Percentiles rank a stretch among this genome's conserved stretches.
phyloP scores from a whole-genome alignment of 495 filamentous ascomycete species.

The Trypethelium eluteriae region DNA sequence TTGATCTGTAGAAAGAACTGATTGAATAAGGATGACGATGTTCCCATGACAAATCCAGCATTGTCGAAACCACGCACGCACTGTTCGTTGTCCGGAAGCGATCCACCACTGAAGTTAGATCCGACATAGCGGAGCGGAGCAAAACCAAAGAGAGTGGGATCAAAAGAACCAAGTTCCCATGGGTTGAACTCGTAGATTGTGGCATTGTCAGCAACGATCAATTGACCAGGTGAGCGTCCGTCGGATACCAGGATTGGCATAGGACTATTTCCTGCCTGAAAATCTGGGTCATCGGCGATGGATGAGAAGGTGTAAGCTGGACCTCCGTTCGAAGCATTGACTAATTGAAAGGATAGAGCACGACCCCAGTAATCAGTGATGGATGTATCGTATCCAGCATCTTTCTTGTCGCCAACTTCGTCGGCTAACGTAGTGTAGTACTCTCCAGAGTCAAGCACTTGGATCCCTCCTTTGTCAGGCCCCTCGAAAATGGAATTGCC shows the following conservation, averaged over 20 bases:
- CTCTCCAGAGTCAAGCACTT: slow-evolving; percentile 40
- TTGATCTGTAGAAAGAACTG: slow-evolving; percentile 54
- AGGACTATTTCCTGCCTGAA: slow-evolving; percentile 62
- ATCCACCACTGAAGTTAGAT: slow-evolving; percentile 66
- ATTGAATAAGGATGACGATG: slow-evolving; percentile 88
- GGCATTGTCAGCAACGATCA: slow-evolving; percentile 61
- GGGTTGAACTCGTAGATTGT: slow-evolving; percentile 86
- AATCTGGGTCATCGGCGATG: slow-evolving; percentile 60
- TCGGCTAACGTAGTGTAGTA: slow-evolving; percentile 62
- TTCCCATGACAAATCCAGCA: slow-evolving; percentile 79
- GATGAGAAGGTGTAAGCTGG: slow-evolving; percentile 80
- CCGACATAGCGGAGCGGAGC: slow-evolving; percentile 67
- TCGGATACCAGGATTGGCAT: slow-evolving; percentile 79
- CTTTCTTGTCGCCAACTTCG: slow-evolving; percentile 55
- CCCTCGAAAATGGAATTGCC: slow-evolving; percentile 68
- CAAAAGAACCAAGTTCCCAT: slow-evolving; percentile 76
- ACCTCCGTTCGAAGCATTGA: slow-evolving; percentile 70
- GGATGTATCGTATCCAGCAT: slow-evolving; percentile 66
- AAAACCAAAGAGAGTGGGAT: slow-evolving; percentile 75
- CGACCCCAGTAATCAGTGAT: slow-evolving; percentile 89
- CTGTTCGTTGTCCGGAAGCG: slow-evolving; percentile 46
- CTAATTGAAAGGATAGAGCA: slow-evolving; percentile 73
- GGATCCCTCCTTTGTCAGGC: slow-evolving; percentile 46
- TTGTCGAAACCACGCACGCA: slow-evolving; percentile 83
- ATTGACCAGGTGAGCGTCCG: slow-evolving; percentile 57